Evolutionary conservation across 106 monocot species (phyloP).

Genomic region (Gastrodia elata): DNA sequence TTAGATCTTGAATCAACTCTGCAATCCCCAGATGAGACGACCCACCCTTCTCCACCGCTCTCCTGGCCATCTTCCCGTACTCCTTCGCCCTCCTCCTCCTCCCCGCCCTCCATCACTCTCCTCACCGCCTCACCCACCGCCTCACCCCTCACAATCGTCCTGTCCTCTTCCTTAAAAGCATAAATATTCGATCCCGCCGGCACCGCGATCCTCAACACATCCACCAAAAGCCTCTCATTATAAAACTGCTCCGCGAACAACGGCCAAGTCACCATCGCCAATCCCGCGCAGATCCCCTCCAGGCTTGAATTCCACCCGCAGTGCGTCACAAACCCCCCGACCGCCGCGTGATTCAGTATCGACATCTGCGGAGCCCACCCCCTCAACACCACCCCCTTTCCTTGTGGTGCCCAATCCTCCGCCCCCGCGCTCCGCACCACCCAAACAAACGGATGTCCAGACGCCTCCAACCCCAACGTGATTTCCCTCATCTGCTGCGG

Average conservation of each 20-base stretch:
- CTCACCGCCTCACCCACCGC: conserved; percentile 13
- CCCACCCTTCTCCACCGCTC: conserved; percentile 35
- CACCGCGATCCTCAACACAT: conserved; percentile 27
- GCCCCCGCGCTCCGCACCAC: not conserved
- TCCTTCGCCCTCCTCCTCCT: conserved; percentile 21
- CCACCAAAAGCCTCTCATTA: conserved; percentile 37
- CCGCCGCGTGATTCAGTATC: conserved; percentile 34
- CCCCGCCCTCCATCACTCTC: conserved; percentile 28
- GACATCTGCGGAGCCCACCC: conserved; percentile 39
- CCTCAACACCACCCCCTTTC: conserved; percentile 21
- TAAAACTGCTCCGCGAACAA: conserved; percentile 44
- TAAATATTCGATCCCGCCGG: not conserved
- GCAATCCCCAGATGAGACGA: conserved; percentile 11
- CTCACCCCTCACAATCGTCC: conserved; percentile 10
- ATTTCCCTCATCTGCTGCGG: conserved; percentile 10
- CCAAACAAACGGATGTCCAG: conserved; percentile 29
- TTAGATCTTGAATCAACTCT: not conserved
- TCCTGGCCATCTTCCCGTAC: conserved; percentile 25
- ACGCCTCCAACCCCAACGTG: conserved; percentile 16
- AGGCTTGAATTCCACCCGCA: conserved; percentile 67
- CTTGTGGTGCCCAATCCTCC: not conserved
- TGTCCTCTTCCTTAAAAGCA: not conserved
- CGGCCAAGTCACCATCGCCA: conserved; percentile 48
- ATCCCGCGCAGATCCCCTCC: conserved; percentile 31
- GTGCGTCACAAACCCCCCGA: conserved; percentile 66